A percentile compares a stretch with the other conserved stretches of the same genome.
Evolutionary conservation across 345 rosid genomes (phyloP).

Genomic region (Lepidium sativum): DNA sequence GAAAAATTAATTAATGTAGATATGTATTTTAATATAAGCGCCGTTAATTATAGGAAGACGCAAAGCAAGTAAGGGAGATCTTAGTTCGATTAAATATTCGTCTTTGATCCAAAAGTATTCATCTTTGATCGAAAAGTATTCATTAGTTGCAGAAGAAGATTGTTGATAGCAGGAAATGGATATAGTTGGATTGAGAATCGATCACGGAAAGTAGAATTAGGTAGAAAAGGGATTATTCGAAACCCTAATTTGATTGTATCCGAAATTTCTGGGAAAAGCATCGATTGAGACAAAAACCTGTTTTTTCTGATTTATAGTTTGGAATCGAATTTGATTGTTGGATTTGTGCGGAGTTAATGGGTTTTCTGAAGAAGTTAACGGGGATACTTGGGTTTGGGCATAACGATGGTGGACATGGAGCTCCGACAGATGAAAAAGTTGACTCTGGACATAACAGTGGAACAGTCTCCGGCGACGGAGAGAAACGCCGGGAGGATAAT

Average conservation of each 20-base stretch:
- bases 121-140: not conserved
- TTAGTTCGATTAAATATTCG: too few species aligned
- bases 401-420: constrained; percentile 51
- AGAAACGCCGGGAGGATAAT: constrained; percentile 6
- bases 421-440: constrained; percentile 28
- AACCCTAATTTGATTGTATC: constrained; percentile 21
- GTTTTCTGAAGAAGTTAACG: constrained; percentile 71
- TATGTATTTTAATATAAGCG: not conserved
- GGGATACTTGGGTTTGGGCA: constrained; percentile 68
- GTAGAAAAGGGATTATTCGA: constrained; percentile 20
- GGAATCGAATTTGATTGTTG: not conserved
- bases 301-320: not conserved
- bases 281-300: not conserved
- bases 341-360: constrained; percentile 34
- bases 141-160: not conserved
- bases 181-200: constrained; percentile 1
- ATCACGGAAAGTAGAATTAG: not conserved
- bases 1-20: not conserved
- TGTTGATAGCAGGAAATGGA: not conserved
- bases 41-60: not conserved
- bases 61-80: not conserved
- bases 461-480: not conserved
- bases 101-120: not conserved
- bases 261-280: not conserved
- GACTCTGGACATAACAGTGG: constrained; percentile 17